These are phyloP conservation scores for Hypomontagnella submonticulosa DNA, from an alignment of 495 filamentous ascomycete species.

Conservation along the genomic window DNA sequence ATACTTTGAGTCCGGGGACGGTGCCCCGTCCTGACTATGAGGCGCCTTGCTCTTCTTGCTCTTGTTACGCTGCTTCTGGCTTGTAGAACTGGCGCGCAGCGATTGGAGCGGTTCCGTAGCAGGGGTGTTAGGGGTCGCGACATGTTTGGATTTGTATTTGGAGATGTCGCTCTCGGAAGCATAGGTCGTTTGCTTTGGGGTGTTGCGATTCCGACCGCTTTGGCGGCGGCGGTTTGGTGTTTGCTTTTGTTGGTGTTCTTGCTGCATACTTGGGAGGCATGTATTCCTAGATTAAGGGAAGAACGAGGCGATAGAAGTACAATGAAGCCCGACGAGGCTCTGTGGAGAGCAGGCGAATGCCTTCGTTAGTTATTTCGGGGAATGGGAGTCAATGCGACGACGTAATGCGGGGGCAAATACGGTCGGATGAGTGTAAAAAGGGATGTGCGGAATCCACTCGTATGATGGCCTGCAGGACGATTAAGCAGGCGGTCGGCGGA, in stretches of 20 bases:
- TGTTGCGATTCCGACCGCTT: constrained; percentile 49
- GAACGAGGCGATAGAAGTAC: constrained; percentile 20
- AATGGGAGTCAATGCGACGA: constrained; percentile 33
- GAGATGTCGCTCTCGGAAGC: constrained; percentile 62
- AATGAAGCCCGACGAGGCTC: constrained; percentile 11
- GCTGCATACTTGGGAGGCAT: constrained; percentile 47
- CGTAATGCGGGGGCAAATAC: constrained; percentile 35
- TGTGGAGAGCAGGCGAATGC: constrained; percentile 1
- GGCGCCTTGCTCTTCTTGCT: constrained; percentile 28
- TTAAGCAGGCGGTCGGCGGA: constrained; percentile 31
- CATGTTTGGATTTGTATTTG: constrained; percentile 29
- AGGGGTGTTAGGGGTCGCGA: constrained; percentile 52
- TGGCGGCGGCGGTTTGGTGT: constrained; percentile 56
- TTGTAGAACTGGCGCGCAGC: constrained; percentile 46
- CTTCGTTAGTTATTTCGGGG: constrained; percentile 10
- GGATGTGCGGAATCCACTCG: constrained; percentile 1
- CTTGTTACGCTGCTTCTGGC: constrained; percentile 46
- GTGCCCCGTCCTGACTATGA: constrained; percentile 44
- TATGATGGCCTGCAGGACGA: background rate
- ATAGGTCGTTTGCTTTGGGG: constrained; percentile 55
- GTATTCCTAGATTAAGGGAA: constrained; percentile 23
- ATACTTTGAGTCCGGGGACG: constrained; percentile 51
- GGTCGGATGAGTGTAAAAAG: constrained; percentile 16
- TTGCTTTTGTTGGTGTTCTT: constrained; percentile 44
- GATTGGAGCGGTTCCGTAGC: background rate